Base-by-base conservation (phyloP, 2,329 filamentous ascomycete genomes). In the Arthrinium phaeospermum region DNA sequence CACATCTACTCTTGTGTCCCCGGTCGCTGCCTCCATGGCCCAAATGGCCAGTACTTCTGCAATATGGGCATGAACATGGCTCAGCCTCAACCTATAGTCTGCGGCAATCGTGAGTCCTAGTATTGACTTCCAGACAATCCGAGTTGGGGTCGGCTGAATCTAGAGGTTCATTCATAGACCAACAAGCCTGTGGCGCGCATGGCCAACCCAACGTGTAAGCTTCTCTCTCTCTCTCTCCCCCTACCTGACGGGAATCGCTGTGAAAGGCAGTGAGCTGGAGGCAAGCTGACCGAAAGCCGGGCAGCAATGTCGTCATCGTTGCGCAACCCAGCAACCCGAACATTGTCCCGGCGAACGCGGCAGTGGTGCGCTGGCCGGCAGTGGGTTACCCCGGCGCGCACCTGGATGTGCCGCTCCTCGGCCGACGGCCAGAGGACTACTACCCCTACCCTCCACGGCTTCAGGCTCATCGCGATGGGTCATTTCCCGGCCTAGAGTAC, bases 381-480 rank as follows among this genome's bases (percentile, higher is more conserved):
- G 10, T 30, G 57, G n/a, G 16, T 12, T 64, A 10, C 14, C 14
- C 53, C 1, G 16, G 4, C 16, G 6, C 53, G 34, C 14, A 3
- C 57, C 34, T 64, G 4, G 57, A 64, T 19, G 34, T 14, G 45
- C 67, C 49, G 46, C 70, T 44, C 24, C 44, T 27, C 64, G 64
- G 70, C 30, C 64, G 70, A n/a, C 67, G 70, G 53, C 67, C 70
- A 22, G 70, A 71, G 22, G 70, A 71, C 37, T 57, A 71, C 46
- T 46, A 69, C 47, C 67, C 70, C 34, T 51, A 64, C 6, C 64
- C 27, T 12, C 61, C 46, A 34, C 44, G 61, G 34, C 57, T 64
- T n/a, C 57, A 37, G 19, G 34, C 30, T 41, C 30, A 24, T n/a
- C 57, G 34, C 57, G 57, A 41, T 64, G 57, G 57, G 10, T 64